A percentile compares a stretch with the other conserved stretches of the same genome.
phyloP scores from a whole-genome alignment of 2,329 filamentous ascomycete genomes.

The Talaromyces sp. region DNA sequence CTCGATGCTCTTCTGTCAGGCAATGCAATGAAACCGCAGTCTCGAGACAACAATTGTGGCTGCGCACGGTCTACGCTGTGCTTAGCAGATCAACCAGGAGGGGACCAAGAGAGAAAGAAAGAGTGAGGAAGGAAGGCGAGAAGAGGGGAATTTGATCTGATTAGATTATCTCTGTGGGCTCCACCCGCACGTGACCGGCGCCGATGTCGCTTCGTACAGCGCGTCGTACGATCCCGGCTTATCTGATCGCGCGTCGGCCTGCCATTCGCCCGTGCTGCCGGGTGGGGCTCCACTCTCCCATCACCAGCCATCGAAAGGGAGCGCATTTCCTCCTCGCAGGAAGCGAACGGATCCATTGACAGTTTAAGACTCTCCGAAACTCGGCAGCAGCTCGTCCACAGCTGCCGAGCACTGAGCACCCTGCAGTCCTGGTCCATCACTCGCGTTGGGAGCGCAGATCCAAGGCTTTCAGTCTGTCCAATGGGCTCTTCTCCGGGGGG shows the following conservation, averaged over 20 bases:
- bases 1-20: background rate
- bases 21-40: background rate
- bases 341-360: no score
- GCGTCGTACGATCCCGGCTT: slow-evolving; percentile 4
- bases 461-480: background rate
- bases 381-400: background rate
- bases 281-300: background rate
- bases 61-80: background rate
- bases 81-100: background rate
- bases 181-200: background rate
- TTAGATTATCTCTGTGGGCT: slow-evolving; percentile 10
- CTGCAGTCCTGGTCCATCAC: background rate
- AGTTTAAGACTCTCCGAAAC: background rate
- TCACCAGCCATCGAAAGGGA: background rate
- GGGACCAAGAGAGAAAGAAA: background rate
- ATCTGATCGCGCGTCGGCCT: slow-evolving; percentile 4
- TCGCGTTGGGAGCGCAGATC: background rate
- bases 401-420: no score
- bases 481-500: background rate
- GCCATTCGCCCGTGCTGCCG: background rate
- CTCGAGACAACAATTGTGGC: background rate
- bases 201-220: slow-evolving; percentile 10
- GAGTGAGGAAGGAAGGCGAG: background rate
- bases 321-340: background rate
- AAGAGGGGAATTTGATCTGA: slow-evolving; percentile 11